phyloP scores from a whole-genome alignment of 2,329 filamentous ascomycete species.

The Ascochyta fabae region DNA sequence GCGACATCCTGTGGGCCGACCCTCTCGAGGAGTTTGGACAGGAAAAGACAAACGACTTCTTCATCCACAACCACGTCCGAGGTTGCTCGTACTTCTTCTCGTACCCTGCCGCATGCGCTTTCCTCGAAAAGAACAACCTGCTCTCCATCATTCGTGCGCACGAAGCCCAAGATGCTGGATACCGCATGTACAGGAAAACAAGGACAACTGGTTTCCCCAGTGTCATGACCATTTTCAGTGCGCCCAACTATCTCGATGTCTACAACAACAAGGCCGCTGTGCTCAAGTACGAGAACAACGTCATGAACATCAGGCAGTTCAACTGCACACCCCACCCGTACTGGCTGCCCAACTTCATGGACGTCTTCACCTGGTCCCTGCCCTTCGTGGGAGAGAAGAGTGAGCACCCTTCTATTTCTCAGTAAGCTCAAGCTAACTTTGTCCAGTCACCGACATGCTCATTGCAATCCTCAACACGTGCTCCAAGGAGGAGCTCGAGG shows the following conservation, averaged over 20 bases:
- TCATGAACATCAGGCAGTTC: slow-evolving; percentile 99
- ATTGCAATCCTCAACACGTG: slow-evolving; percentile 98
- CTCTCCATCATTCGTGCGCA: slow-evolving; percentile 96
- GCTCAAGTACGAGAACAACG: slow-evolving; percentile 99
- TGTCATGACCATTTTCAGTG: slow-evolving; percentile 99
- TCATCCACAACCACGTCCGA: slow-evolving; percentile 96
- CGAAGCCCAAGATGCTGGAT: slow-evolving; percentile 97
- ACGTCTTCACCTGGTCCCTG: slow-evolving; percentile 99
- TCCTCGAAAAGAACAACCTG: slow-evolving; percentile 98
- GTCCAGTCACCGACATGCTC: slow-evolving; percentile 87
- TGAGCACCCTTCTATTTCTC: slow-evolving; percentile 13
- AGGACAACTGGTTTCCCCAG: slow-evolving; percentile 97
- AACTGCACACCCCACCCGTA: slow-evolving; percentile 99
- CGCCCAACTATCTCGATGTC: slow-evolving; percentile 97
- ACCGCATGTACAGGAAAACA: slow-evolving; percentile 99
- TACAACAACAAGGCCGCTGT: slow-evolving; percentile 99
- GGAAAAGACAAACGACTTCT: slow-evolving; percentile 97
- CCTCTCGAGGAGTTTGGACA: slow-evolving; percentile 98
- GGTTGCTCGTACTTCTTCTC: slow-evolving; percentile 99
- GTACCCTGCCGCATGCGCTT: slow-evolving; percentile 94
- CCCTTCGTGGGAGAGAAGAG: slow-evolving; percentile 97
- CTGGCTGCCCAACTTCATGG: slow-evolving; percentile 99
- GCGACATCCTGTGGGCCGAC: slow-evolving; percentile 98
- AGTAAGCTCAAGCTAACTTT: slow-evolving; percentile 24
- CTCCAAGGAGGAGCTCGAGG: slow-evolving; percentile 95